These are phyloP conservation scores for Clathrospora elynae DNA, from an alignment of 2,329 filamentous ascomycete genomes.

Conservation along the genomic window DNA sequence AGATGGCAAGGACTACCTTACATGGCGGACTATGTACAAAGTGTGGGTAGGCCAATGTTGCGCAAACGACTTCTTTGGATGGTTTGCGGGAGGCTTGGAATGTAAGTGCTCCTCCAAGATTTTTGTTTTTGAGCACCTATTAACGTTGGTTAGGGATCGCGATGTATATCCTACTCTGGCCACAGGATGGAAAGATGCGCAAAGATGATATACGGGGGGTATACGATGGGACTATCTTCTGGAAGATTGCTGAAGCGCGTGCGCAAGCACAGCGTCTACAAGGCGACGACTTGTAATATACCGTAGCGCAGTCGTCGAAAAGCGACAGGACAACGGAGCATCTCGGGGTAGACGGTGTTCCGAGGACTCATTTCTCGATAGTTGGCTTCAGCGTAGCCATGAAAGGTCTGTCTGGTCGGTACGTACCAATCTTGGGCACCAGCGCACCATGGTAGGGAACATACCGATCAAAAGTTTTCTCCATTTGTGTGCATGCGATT, in stretches of 20 bases:
- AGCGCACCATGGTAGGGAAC: no score
- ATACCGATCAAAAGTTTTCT: no score
- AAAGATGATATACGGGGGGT: slow-evolving; percentile 23
- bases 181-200: slow-evolving; percentile 18
- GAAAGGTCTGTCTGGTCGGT: no score
- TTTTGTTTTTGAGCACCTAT: background rate
- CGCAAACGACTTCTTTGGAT: slow-evolving; percentile 25
- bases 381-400: no score
- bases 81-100: slow-evolving; percentile 26
- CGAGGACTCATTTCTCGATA: no score
- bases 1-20: slow-evolving; percentile 18
- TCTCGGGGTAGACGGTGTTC: no score
- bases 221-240: slow-evolving; percentile 36
- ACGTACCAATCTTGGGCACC: no score
- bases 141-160: slow-evolving; percentile 22
- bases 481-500: no score
- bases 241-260: slow-evolving; percentile 14
- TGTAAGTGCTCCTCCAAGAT: slow-evolving; percentile 12
- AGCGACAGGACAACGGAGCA: no score
- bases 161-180: slow-evolving; percentile 27
- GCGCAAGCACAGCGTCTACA: background rate
- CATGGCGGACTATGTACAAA: slow-evolving; percentile 12
- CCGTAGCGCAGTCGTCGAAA: no score
- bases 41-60: slow-evolving; percentile 23
- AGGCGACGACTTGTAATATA: no score